Evolutionary conservation across 1,284 basidiomycete species (phyloP).

Genomic region (Heterobasidion irregulare): DNA sequence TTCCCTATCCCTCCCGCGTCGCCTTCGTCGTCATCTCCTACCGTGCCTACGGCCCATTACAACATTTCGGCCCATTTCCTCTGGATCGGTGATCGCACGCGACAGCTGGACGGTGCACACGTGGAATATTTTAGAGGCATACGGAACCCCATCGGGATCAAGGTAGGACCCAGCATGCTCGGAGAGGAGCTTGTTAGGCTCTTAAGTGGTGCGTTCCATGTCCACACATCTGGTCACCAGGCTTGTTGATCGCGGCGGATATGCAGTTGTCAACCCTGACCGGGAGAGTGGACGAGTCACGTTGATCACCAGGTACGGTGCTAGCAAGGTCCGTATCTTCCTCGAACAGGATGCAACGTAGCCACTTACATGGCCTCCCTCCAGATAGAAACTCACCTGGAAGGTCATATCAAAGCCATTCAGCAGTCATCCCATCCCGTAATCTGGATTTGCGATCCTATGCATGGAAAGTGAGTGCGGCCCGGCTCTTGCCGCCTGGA

Average conservation of each 20-base stretch:
- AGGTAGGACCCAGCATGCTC: conserved; percentile 88
- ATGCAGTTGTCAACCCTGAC: conserved; percentile 77
- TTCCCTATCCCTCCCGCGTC: conserved; percentile 32
- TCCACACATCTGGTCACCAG: background rate
- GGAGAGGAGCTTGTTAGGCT: conserved; percentile 75
- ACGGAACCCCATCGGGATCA: conserved; percentile 94
- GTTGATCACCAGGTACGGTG: conserved; percentile 91
- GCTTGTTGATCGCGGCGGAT: background rate
- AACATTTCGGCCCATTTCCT: conserved; percentile 91
- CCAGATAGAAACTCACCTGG: conserved; percentile 71
- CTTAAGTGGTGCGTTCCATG: conserved; percentile 56
- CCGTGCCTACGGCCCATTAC: conserved; percentile 29
- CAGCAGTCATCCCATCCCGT: conserved; percentile 78
- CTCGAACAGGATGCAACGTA: background rate
- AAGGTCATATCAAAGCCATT: conserved; percentile 81
- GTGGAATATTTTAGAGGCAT: conserved; percentile 95
- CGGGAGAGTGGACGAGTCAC: conserved; percentile 81
- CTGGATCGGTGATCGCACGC: conserved; percentile 97
- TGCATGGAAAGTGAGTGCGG: conserved; percentile 83
- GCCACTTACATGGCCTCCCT: background rate
- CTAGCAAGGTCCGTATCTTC: conserved; percentile 56
- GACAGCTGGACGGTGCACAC: conserved; percentile 89
- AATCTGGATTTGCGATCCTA: conserved; percentile 93
- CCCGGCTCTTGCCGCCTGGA: background rate
- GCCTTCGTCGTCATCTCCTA: conserved; percentile 25